phyloP scores from a whole-genome alignment of 805 yeast species.

The Wickerhamiella azymoides region DNA sequence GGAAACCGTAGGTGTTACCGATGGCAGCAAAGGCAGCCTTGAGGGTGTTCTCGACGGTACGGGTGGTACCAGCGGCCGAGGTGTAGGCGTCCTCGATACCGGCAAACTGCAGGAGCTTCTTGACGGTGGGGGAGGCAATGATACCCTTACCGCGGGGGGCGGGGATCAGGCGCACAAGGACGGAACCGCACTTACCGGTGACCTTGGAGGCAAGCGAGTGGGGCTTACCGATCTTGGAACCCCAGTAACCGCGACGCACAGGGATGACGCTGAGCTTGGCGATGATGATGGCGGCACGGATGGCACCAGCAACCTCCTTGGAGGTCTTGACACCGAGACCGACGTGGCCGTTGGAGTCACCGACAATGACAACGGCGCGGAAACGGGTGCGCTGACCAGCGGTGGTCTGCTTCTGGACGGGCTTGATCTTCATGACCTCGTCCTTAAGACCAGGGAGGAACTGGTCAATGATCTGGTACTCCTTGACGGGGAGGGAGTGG shows the following conservation, averaged over 20 bases:
- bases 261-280: conserved; percentile 98
- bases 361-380: conserved; percentile 99
- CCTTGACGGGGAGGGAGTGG: conserved; percentile 99
- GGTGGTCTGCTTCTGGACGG: conserved; percentile 99
- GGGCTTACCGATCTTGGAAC: conserved; percentile 98
- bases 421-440: conserved; percentile 99
- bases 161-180: conserved; percentile 92
- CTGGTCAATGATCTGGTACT: conserved; percentile 95
- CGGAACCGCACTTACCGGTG: conserved; percentile 99
- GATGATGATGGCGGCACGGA: conserved; percentile 98
- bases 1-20: conserved; percentile 99
- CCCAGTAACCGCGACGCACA: conserved; percentile 99
- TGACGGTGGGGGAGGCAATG: conserved; percentile 99
- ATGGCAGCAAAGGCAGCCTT: conserved; percentile 99
- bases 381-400: conserved; percentile 99
- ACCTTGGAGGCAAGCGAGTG: conserved; percentile 97
- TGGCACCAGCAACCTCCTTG: conserved; percentile 99
- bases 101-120: conserved; percentile 96
- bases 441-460: conserved; percentile 92
- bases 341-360: conserved; percentile 99
- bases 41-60: conserved; percentile 99
- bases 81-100: conserved; percentile 99
- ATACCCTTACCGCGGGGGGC: conserved; percentile 99
- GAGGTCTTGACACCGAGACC: conserved; percentile 99
- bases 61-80: conserved; percentile 96